Evolutionary conservation across 345 rosid species (phyloP).

Genomic region (Cardiospermum halicacabum): DNA sequence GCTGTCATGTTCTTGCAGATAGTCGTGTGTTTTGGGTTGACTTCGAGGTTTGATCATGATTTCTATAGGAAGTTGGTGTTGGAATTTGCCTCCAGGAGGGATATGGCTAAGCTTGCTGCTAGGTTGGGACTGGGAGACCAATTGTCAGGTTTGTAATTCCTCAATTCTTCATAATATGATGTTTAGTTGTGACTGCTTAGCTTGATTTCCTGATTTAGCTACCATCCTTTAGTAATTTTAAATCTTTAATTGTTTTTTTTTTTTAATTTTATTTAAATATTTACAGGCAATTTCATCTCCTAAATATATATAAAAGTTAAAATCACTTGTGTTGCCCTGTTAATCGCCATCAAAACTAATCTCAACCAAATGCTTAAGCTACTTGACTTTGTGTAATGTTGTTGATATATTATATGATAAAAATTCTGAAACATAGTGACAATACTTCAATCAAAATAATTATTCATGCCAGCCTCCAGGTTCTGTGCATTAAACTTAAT

Average conservation of each 20-base stretch:
- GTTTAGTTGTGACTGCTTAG: too few species aligned
- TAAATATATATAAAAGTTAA: background rate
- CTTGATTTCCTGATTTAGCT: too few species aligned
- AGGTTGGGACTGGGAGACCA: slow-evolving; percentile 34
- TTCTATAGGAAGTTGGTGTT: slow-evolving; percentile 46
- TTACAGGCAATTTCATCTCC: background rate
- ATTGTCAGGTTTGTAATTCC: slow-evolving; percentile 42
- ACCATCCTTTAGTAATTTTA: too few species aligned
- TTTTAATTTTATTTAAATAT: too few species aligned
- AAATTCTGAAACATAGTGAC: background rate
- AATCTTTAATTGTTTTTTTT: too few species aligned
- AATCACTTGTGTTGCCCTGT: background rate
- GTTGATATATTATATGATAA: background rate
- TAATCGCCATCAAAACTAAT: background rate
- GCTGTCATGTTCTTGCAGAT: slow-evolving; percentile 54
- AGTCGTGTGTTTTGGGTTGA: slow-evolving; percentile 44
- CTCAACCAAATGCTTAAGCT: background rate
- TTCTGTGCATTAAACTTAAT: background rate
- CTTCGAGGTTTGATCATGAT: slow-evolving; percentile 34
- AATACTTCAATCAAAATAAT: background rate
- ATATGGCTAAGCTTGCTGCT: slow-evolving; percentile 49
- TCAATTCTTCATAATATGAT: background rate
- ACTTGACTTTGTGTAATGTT: background rate
- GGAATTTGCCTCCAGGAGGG: slow-evolving; percentile 45
- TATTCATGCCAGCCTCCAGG: background rate